Base-by-base conservation (phyloP, 108 stramenopile genomes). In the Nannochloropsis salina region DNA sequence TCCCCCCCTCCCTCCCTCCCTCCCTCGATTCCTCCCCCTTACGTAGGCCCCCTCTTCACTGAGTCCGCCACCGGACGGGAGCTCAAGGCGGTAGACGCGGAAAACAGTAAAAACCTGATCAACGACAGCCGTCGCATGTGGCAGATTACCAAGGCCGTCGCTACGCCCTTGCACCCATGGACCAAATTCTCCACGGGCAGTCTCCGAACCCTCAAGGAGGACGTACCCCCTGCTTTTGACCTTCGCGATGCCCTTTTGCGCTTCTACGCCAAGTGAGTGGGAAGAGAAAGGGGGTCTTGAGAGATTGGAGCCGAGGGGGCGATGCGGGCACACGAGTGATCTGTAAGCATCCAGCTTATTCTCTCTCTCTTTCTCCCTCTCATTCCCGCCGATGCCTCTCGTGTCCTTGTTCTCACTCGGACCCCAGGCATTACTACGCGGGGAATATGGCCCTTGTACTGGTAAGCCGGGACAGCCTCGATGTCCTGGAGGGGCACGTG, bases 181-280 rank as follows among this genome's bases (percentile, higher is more conserved):
- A 87, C 93, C 44, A 96, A 96, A 83, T 99, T 98, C 92, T 96
- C 96, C 8, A 98, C 98, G 82, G 99, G 99, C 4, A 97, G 97
- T 88, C 92, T 93, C 61, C 87, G 95, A 87, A 99, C 99, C 2
- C 88, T 99, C 45, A 95, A 90, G 80, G 84, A 80, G 20, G 86
- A 94, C 84, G 92, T 92, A 11, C 94, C 94, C 18, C 80, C 91
- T 18, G 92, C 81, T 22, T 74, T 86, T 45, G 91, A 92, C 84
- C 86, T 96, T 41, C 92, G 95, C 9, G 80, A 94, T 41, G 88
- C 92, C 51, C 89, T 98, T 4, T 91, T 98, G 42, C 87, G 94
- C 15, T 96, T 96, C 20, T 74, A 74, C n/a, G 61, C 15, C 15
- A 2, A 74, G 61, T 74, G n/a, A 74, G 61, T n/a, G 6, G 8